Evolutionary conservation across 2,329 filamentous ascomycete species (phyloP), one percentile per base, ranked within the genome.

Genomic region (Colletotrichum sp.): DNA sequence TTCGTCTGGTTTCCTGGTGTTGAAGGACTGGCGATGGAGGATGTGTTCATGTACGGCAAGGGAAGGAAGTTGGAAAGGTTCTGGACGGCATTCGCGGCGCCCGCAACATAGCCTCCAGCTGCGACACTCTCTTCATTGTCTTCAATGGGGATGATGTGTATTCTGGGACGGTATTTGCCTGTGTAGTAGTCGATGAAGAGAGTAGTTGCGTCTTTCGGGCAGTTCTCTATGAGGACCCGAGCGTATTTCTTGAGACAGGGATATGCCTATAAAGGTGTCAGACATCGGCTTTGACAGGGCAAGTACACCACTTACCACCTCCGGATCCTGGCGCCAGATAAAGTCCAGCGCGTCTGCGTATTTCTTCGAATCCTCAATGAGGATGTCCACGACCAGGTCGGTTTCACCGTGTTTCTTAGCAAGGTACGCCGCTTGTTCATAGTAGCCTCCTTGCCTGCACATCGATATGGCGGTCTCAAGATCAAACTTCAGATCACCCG

Each of bases 371-470:
- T 99, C 96, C 82, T 99, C 97, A 67, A 99, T 96, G 68, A 99
- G 84, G 64, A 99, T 98, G 82, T 98, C 96, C 6, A 99, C 95
- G 1, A 99, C 97, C 76, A 99, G 88, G 74, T 98, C 96, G 78
- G 95, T 95, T 83, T 99, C 97, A 8, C 95, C 94, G 81, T 99
- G 96, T 84, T 98, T 96, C 75, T 96, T 95, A 8, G 98, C 97
- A 49, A 99, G 90, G 81, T 98, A 99, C 6, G 96, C 97, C 16
- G 97, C 97, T 87, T 99, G 98, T 76, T 99, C 96, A 81, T 94
- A 98, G 84, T 99, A 99, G 1, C 97, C 96, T 13, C 96, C 97
- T 86, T 99, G 97, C 32, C 98, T 92, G 82, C 97, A 99, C 96
- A 99, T 98, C 3, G 94, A 92, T 78, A 99, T 99, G 16, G 97